phyloP scores from a whole-genome alignment of 1,284 basidiomycete species.

The Leccinum insigne region DNA sequence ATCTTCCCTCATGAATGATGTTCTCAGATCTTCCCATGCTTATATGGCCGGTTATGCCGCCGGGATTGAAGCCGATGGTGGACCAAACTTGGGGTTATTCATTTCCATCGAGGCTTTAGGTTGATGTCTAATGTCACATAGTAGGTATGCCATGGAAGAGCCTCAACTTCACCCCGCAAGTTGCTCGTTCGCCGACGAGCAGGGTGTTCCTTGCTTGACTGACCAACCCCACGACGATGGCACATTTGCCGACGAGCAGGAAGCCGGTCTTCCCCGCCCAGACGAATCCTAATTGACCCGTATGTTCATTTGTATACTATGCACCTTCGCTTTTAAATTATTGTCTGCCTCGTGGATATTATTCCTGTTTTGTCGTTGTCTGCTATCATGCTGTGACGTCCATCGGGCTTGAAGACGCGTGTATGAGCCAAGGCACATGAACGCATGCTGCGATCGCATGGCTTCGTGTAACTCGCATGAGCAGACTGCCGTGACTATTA shows the following conservation, averaged over 20 bases:
- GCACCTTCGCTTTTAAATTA: constrained; percentile 4
- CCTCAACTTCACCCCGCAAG: neutral
- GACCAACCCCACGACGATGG: neutral
- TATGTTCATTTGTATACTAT: constrained; percentile 2
- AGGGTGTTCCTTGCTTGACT: constrained; percentile 4
- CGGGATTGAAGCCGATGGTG: neutral
- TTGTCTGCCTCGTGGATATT: constrained; percentile 1
- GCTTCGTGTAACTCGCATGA: neutral
- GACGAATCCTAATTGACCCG: constrained; percentile 9
- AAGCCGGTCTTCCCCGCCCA: neutral
- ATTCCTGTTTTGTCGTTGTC: constrained; percentile 2
- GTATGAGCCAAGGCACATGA: constrained; percentile 23
- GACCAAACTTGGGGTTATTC: constrained; percentile 16
- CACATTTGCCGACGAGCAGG: constrained; percentile 3
- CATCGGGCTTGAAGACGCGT: constrained; percentile 1
- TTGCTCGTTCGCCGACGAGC: neutral
- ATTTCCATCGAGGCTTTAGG: constrained; percentile 14
- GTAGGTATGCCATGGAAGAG: constrained; percentile 16
- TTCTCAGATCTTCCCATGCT: constrained; percentile 5
- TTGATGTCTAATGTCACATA: constrained; percentile 16
- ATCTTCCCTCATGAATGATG: constrained; percentile 7
- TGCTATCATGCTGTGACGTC: constrained; percentile 5
- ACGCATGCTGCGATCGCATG: constrained; percentile 26
- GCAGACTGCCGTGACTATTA: constrained; percentile 13
- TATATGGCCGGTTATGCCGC: constrained; percentile 12